Base-by-base conservation (phyloP, 768 basidiomycete genomes). In the Russula vinacea region DNA sequence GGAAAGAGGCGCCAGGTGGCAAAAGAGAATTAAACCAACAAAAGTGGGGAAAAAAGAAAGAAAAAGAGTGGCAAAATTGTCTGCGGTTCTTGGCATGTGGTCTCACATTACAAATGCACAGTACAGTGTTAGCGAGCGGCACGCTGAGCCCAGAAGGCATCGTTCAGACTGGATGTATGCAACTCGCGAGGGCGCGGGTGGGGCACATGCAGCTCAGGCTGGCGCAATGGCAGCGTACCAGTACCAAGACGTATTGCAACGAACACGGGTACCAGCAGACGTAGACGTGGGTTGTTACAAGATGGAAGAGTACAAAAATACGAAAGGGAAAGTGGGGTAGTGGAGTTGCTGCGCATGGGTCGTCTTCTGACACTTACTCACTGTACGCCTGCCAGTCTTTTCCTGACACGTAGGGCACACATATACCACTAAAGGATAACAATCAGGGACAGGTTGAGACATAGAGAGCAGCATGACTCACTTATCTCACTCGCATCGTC, bases 401-500 rank as follows among this genome's bases (percentile, higher is more conserved):
- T 79, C 74, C 63, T 82, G 78, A 79, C 89, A 83, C 47, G 75
- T 67, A 56, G 77, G 73, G 71, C 82, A 83, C 62, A 83, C 70
- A 73, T 84, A 90, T 60, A 85, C 76, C 76, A 77, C 89, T 90
- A 54, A n/a, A 37, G 16, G 14, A 13, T 14, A 42, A 22, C 19
- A 50, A 54, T 62, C 24, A 24, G 60, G 62, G 45, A 32, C n/a
- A 57, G 51, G 2, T 9, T n/a, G 19, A 67, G 45, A 58, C 9
- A 17, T 42, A 56, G 60, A 33, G 24, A 53, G 26, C 9, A n/a
- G 13, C 9, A 22, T 56, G 62, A 81, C 89, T 78, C 75, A 90
- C 89, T 81, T 74, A 92, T 88, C 71, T 89, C 85, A 69, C 84
- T 84, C 14, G 90, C 90, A 65, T 85, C 80, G 50, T 79, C 76